These are phyloP conservation scores for Hypocreales sp. DNA, from an alignment of 2,329 filamentous ascomycete genomes.

Conservation along the genomic window DNA sequence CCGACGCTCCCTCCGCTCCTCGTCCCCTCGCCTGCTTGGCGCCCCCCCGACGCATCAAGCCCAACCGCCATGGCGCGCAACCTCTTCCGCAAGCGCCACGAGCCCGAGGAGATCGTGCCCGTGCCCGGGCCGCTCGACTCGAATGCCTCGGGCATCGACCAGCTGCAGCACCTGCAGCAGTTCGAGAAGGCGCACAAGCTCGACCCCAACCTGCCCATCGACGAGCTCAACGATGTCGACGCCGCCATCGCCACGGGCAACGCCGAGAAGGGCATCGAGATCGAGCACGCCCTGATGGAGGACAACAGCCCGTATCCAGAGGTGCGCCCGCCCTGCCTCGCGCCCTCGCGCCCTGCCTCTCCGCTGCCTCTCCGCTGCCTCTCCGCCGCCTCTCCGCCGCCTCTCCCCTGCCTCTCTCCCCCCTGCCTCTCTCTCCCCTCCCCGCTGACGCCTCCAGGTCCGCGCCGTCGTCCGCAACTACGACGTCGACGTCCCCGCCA, in stretches of 20 bases:
- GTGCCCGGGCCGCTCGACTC: constrained; percentile 22
- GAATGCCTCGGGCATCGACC: constrained; percentile 23
- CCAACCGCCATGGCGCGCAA: too few relatives aligned
- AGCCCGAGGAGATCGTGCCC: constrained; percentile 28
- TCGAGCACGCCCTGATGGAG: constrained; percentile 42
- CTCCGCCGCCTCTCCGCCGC: neutral
- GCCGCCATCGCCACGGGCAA: constrained; percentile 37
- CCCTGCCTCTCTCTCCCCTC: neutral
- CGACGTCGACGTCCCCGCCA: constrained; percentile 48
- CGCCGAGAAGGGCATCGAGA: constrained; percentile 37
- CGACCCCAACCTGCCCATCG: constrained; percentile 50
- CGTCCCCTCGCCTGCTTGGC: too few relatives aligned
- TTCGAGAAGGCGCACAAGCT: constrained; percentile 46
- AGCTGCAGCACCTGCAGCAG: constrained; percentile 31
- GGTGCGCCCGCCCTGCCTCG: constrained; percentile 18
- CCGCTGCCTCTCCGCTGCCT: neutral
- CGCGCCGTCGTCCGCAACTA: constrained; percentile 49
- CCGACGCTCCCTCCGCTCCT: too few relatives aligned
- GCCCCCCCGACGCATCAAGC: too few relatives aligned
- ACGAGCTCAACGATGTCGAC: constrained; percentile 45
- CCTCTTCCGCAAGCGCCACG: constrained; percentile 29
- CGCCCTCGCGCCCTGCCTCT: neutral
- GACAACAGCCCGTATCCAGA: constrained; percentile 55
- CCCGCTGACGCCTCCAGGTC: constrained; percentile 24
- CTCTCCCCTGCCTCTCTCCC: neutral